phyloP scores from a whole-genome alignment of 176 grass and related monocot genomes.

The Oryza punctata region DNA sequence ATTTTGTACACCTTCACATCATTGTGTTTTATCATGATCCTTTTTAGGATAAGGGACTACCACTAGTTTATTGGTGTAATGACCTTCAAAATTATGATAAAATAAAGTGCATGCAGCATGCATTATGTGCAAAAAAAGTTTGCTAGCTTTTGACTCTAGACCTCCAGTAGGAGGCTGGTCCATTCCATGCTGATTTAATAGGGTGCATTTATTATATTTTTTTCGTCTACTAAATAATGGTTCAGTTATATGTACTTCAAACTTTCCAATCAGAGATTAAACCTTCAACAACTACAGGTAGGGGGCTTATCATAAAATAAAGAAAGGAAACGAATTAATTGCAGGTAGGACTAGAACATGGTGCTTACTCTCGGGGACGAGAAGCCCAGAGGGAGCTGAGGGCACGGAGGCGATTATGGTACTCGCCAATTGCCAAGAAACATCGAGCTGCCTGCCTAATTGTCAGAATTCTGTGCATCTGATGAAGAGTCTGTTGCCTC shows the following conservation, averaged over 20 bases:
- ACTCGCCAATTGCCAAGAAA: constrained; percentile 85
- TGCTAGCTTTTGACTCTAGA: constrained; percentile 39
- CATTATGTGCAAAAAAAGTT: constrained; percentile 26
- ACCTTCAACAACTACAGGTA: constrained; percentile 35
- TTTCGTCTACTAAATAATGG: constrained; percentile 16
- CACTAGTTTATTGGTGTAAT: not conserved
- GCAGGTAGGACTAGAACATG: constrained; percentile 20
- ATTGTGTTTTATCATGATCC: constrained; percentile 25
- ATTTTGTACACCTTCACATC: not conserved
- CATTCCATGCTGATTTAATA: constrained; percentile 45
- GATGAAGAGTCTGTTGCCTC: constrained; percentile 90
- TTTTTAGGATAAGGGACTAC: constrained; percentile 7
- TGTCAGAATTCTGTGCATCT: constrained; percentile 79
- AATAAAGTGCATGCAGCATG: not conserved
- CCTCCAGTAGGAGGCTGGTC: constrained; percentile 30
- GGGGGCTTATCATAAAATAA: not conserved
- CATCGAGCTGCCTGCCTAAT: constrained; percentile 74
- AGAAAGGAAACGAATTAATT: not conserved
- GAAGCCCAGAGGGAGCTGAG: constrained; percentile 87
- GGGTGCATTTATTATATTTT: constrained; percentile 36
- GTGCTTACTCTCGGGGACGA: constrained; percentile 71
- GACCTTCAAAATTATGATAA: not conserved
- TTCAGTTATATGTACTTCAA: constrained; percentile 28
- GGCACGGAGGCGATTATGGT: constrained; percentile 67
- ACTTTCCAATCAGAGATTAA: constrained; percentile 11